Evolutionary conservation across 768 basidiomycete genomes (phyloP).

Genomic region (Suillus bovinus): DNA sequence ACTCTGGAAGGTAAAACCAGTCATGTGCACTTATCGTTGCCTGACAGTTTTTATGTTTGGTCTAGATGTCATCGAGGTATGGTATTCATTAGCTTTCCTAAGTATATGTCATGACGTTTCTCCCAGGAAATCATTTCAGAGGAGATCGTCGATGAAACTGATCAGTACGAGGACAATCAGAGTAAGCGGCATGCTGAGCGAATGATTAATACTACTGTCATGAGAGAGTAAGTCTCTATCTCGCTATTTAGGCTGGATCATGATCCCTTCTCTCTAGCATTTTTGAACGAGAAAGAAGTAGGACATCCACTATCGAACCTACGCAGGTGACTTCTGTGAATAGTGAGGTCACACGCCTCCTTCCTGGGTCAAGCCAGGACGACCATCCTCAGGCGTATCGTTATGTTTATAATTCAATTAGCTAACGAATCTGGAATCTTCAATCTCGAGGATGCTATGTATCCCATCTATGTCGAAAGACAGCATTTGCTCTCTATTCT

Average conservation of each 20-base stretch:
- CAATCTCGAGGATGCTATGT: background rate
- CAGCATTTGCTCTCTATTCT: background rate
- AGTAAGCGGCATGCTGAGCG: conserved; percentile 75
- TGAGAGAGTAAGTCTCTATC: conserved; percentile 61
- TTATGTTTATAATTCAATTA: background rate
- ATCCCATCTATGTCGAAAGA: background rate
- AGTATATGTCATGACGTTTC: conserved; percentile 7
- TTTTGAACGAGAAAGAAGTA: conserved; percentile 50
- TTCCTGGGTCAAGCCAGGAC: background rate
- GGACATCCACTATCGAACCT: conserved; percentile 30
- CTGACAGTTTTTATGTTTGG: background rate
- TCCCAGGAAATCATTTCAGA: conserved; percentile 92
- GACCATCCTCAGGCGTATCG: background rate
- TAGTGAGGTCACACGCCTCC: background rate
- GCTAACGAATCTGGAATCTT: background rate
- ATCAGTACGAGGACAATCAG: conserved; percentile 85
- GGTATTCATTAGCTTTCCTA: conserved; percentile 8
- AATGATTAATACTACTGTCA: conserved; percentile 68
- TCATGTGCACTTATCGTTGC: conserved; percentile 5
- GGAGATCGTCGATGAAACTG: conserved; percentile 95
- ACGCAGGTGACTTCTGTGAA: conserved; percentile 20
- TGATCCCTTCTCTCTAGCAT: conserved; percentile 39
- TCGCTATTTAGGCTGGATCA: background rate
- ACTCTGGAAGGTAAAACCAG: conserved; percentile 70
- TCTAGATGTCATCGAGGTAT: conserved; percentile 72